These are phyloP conservation scores for Mycothermus thermophilus DNA, from an alignment of 495 filamentous ascomycete species.

Conservation along the genomic window DNA sequence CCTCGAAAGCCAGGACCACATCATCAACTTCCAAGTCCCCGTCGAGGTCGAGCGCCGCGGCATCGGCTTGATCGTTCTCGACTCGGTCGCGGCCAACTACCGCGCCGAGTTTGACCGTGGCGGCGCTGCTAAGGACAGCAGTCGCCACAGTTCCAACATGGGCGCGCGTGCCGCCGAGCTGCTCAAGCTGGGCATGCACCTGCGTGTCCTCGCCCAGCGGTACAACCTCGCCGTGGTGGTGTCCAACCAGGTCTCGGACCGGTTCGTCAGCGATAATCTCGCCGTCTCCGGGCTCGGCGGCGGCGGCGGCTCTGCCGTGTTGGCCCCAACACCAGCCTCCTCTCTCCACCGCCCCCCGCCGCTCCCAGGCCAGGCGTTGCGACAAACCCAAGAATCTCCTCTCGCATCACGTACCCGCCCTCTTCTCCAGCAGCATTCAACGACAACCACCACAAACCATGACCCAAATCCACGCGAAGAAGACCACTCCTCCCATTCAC, in stretches of 20 bases:
- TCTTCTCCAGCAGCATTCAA: neutral
- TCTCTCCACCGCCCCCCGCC: constrained; percentile 5
- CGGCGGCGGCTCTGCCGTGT: constrained; percentile 2
- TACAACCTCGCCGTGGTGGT: constrained; percentile 75
- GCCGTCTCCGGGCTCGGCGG: too few species aligned
- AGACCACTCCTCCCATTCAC: neutral
- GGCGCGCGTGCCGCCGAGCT: constrained; percentile 53
- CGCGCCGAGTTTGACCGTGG: constrained; percentile 67
- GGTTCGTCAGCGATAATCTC: constrained; percentile 41
- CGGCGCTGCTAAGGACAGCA: constrained; percentile 1
- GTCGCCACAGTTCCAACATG: constrained; percentile 33
- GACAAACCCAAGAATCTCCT: constrained; percentile 22
- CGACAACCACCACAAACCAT: neutral
- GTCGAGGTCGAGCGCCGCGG: constrained; percentile 61
- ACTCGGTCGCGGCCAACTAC: constrained; percentile 89
- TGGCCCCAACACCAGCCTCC: constrained; percentile 6
- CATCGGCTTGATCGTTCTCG: constrained; percentile 69
- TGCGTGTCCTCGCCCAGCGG: constrained; percentile 58
- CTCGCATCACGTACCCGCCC: constrained; percentile 22
- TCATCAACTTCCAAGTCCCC: constrained; percentile 79
- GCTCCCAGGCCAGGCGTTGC: constrained; percentile 1
- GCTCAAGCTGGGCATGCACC: constrained; percentile 55
- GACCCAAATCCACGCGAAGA: constrained; percentile 2
- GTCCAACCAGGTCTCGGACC: constrained; percentile 91
- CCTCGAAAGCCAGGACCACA: constrained; percentile 91